Conservation (phyloP, 768 basidiomycete genomes). For the Rhodotorula kratochvilovae region DNA sequence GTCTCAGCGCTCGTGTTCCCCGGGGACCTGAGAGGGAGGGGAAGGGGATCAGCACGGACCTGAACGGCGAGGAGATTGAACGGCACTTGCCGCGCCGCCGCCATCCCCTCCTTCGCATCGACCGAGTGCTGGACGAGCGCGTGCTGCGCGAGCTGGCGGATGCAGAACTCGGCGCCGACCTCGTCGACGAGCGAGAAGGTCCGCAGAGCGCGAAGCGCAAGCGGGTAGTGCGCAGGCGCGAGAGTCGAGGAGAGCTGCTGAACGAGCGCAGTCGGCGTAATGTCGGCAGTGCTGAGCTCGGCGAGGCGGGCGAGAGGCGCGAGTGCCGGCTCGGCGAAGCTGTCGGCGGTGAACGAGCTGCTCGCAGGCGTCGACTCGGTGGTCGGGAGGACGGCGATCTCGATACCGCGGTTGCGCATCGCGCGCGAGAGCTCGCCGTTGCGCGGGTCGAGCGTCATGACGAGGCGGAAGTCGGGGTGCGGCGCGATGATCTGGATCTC, state of each 20-base stretch:
- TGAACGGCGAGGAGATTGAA: constrained; percentile 50
- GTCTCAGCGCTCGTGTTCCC: constrained; percentile 15
- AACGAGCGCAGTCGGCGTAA: background rate
- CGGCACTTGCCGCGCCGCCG: constrained; percentile 47
- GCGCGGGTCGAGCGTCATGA: constrained; percentile 89
- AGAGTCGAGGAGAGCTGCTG: constrained; percentile 20
- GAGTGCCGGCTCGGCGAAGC: constrained; percentile 26
- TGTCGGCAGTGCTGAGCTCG: background rate
- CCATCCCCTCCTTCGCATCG: constrained; percentile 38
- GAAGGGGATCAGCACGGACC: constrained; percentile 49
- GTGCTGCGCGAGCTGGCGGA: constrained; percentile 23
- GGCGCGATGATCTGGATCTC: constrained; percentile 68
- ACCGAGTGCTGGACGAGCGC: constrained; percentile 44
- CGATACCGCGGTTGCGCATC: constrained; percentile 95
- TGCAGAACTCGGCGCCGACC: background rate
- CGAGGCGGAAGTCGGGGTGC: constrained; percentile 81
- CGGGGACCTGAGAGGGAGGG: constrained; percentile 10
- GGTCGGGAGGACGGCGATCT: constrained; percentile 57
- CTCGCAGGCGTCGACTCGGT: too few species aligned
- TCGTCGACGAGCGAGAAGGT: constrained; percentile 2
- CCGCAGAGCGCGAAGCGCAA: constrained; percentile 27
- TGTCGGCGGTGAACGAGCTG: constrained; percentile 5
- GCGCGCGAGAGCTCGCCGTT: constrained; percentile 91
- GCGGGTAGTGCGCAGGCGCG: constrained; percentile 12
- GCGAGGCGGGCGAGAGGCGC: background rate